Conservation (phyloP, 1,284 basidiomycete species). For the Coniophora puteana region DNA sequence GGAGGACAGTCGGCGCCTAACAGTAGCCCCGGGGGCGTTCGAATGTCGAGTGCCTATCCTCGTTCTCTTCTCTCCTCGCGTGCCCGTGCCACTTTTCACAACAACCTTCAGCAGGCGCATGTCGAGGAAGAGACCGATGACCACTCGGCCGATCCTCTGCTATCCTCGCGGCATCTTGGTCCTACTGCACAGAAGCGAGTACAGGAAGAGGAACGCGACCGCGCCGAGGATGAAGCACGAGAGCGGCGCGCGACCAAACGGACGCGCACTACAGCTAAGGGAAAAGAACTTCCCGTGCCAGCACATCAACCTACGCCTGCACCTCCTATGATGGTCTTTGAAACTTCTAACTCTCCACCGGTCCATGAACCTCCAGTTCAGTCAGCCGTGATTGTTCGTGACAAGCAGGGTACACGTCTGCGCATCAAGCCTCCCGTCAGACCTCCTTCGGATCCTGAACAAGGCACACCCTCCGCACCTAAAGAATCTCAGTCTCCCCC, state of each 20-base stretch:
- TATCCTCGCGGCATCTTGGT: constrained; percentile 43
- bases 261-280: constrained; percentile 27
- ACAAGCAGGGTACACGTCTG: constrained; percentile 39
- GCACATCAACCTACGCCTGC: constrained; percentile 5
- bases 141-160: constrained; percentile 39
- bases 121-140: constrained; percentile 46
- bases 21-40: constrained; percentile 13
- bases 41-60: constrained; percentile 41
- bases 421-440: constrained; percentile 35
- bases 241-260: constrained; percentile 32
- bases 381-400: constrained; percentile 26
- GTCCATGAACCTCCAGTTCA: constrained; percentile 16
- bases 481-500: too few species aligned
- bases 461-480: too few species aligned
- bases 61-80: constrained; percentile 38
- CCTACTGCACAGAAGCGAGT: constrained; percentile 41
- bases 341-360: constrained; percentile 18
- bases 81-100: constrained; percentile 33
- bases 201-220: constrained; percentile 36
- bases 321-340: constrained; percentile 22
- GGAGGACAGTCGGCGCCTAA: constrained; percentile 19
- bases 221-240: constrained; percentile 37
- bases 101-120: constrained; percentile 45
- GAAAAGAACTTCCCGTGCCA: constrained; percentile 33
- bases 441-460: constrained; percentile 19